Evolutionary conservation across 169 alveolate species (phyloP).

Genomic region (Cryptosporidium tyzzeri): DNA sequence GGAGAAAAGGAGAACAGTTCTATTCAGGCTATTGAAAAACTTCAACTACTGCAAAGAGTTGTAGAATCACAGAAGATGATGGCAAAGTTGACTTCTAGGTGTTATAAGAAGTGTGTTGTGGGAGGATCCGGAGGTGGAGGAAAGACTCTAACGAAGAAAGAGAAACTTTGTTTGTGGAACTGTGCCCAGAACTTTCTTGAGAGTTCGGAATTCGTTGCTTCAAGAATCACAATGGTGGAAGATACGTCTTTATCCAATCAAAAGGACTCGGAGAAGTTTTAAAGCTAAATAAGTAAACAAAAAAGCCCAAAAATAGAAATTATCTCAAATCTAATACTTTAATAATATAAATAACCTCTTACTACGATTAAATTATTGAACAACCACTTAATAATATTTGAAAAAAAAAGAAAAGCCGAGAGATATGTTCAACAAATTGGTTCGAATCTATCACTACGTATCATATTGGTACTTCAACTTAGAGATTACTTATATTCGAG

Average conservation of each 20-base stretch:
- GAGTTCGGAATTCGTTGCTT: conserved; percentile 49
- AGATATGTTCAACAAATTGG: conserved; percentile 1
- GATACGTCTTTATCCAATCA: neutral
- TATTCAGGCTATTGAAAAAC: conserved; percentile 55
- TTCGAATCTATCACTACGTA: neutral
- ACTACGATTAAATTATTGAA: neutral
- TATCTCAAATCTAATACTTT: neutral
- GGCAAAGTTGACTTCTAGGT: conserved; percentile 74
- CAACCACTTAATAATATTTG: neutral
- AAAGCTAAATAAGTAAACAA: neutral
- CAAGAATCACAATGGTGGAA: conserved; percentile 8
- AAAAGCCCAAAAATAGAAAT: neutral
- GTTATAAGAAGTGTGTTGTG: conserved; percentile 59
- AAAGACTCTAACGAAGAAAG: conserved; percentile 60
- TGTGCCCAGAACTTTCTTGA: conserved; percentile 76
- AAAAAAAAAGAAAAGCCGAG: neutral
- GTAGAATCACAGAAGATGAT: conserved; percentile 73
- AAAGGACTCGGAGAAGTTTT: neutral
- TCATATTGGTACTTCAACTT: neutral
- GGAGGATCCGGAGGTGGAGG: conserved; percentile 3
- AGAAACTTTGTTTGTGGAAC: conserved; percentile 72
- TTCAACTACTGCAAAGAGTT: conserved; percentile 54
- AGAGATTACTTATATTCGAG: neutral
- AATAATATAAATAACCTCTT: neutral
- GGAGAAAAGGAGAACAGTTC: conserved; percentile 2